These are phyloP conservation scores for Actinomortierella ambigua DNA, from an alignment of 371 early-diverging fungal genomes.

Conservation along the genomic window DNA sequence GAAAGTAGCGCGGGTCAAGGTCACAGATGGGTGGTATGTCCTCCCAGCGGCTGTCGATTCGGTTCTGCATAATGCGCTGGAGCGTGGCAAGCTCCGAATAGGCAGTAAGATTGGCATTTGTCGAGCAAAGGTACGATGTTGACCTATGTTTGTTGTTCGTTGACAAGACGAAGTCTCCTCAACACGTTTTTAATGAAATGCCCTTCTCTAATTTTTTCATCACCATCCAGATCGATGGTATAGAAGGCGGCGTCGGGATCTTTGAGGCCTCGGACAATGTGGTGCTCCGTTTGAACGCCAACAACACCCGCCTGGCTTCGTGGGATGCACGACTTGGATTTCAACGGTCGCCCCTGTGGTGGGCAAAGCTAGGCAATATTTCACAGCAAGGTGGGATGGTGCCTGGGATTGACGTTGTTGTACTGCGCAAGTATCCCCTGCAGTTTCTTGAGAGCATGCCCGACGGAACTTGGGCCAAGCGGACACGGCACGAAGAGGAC, in stretches of 20 bases:
- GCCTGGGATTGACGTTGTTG: constrained; percentile 69
- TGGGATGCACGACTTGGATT: constrained; percentile 80
- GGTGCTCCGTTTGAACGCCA: constrained; percentile 55
- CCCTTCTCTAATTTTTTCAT: no score
- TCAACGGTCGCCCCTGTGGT: constrained; percentile 42
- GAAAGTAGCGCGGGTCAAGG: constrained; percentile 41
- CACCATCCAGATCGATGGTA: constrained; percentile 13
- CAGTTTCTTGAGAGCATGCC: constrained; percentile 58
- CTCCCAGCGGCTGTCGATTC: constrained; percentile 63
- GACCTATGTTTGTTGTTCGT: constrained; percentile 46
- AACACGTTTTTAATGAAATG: no score
- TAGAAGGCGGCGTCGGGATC: constrained; percentile 29
- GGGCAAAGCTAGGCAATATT: constrained; percentile 49
- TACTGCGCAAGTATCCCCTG: constrained; percentile 68
- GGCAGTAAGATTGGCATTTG: constrained; percentile 74
- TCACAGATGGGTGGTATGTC: constrained; percentile 86
- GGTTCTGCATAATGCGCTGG: constrained; percentile 54
- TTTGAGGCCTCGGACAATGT: constrained; percentile 50
- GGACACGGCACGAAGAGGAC: constrained; percentile 67
- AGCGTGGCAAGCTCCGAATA: constrained; percentile 50
- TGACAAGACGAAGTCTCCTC: constrained; percentile 43
- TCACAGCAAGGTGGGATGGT: constrained; percentile 72
- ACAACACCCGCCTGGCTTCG: constrained; percentile 62
- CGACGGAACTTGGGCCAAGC: constrained; percentile 52
- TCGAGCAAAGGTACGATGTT: constrained; percentile 60